Percentiles rank a stretch among this genome's conserved stretches.
Conservation (phyloP, 805 yeast species). For the Saccharomycopsis sp. region DNA sequence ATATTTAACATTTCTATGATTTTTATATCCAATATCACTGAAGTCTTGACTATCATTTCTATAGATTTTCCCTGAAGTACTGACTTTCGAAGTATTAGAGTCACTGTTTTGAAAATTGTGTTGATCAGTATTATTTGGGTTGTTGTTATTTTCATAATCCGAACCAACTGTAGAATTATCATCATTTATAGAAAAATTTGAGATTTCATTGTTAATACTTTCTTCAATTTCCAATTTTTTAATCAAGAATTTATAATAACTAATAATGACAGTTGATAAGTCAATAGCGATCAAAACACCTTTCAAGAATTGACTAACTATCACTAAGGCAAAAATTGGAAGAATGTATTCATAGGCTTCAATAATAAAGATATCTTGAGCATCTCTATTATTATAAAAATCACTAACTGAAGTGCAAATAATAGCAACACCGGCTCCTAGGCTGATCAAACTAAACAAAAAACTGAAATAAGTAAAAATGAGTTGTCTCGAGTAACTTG, state of each 20-base stretch:
- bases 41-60: neutral
- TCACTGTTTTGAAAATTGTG: neutral
- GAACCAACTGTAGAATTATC: no score
- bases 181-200: no score
- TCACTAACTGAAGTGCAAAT: neutral
- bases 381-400: neutral
- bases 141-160: neutral
- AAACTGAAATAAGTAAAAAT: neutral
- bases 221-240: no score
- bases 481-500: neutral
- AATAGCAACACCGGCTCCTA: slow-evolving; percentile 1
- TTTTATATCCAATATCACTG: neutral
- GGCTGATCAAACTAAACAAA: neutral
- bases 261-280: no score
- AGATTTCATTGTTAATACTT: no score
- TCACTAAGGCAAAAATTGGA: no score
- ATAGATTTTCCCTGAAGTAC: neutral
- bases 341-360: neutral
- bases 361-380: neutral
- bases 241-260: no score
- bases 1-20: no score
- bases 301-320: no score
- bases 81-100: neutral
- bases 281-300: no score
- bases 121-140: neutral